Evolutionary conservation across 441 rosid genomes (phyloP), one percentile per base, ranked within the genome.

Genomic region (Sinapis alba): DNA sequence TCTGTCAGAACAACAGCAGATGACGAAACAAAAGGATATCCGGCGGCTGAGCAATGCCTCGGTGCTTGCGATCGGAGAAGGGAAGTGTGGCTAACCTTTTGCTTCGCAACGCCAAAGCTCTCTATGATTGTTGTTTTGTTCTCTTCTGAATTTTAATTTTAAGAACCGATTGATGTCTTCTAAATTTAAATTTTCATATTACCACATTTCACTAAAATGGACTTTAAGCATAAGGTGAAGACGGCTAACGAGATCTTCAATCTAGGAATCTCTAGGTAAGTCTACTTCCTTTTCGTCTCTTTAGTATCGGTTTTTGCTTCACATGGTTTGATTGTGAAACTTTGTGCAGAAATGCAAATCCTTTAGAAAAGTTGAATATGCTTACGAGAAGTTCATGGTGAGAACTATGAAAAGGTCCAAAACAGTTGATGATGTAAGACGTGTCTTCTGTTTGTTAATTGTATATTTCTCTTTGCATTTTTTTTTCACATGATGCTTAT

Each of bases 201-300:
- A n/a, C n/a, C n/a, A n/a, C n/a, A n/a, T n/a, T n/a, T n/a, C n/a
- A n/a, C n/a, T n/a, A n/a, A n/a, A n/a, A 80, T 92, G 92, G 97
- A 94, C 77, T 87, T 85, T 69, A 86, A 87, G 83, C 67, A 83
- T 15, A 94, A 92, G 81, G 83, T 83, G 64, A 94, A 84, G 84
- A 84, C 84, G 16, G 91, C 97, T 1, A 89, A 92, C 77, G 97
- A 92, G 65, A 84, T 89, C 47, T 83, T 94, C 72, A 88, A 72
- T 74, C 89, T 83, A 19, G 97, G 95, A 34, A 81, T 90, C 69
- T 82, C 90, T n/a, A 89, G 93, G 98, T 84, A 73, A 34, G 64
- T 12, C 15, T 57, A 26, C 41, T 26, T 66, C 26, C 3, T 18
- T 5, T 66, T 27, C 3, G 7, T 50, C 15, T 16, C 7, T 3